These are phyloP conservation scores for Boletus patriciae DNA, from an alignment of 768 basidiomycete species.

Conservation along the genomic window DNA sequence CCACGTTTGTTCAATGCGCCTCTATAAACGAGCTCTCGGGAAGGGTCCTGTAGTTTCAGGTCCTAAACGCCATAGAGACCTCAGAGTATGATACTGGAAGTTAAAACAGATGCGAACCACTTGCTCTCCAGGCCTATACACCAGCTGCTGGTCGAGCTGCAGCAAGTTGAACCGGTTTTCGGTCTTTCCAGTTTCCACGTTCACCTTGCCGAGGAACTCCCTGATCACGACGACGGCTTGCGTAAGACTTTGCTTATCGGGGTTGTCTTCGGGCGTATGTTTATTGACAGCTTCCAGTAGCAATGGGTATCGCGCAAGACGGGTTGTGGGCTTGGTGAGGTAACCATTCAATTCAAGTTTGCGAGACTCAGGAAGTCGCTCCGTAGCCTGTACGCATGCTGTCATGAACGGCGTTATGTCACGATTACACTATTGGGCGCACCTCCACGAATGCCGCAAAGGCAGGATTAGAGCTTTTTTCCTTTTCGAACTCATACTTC, in stretches of 20 bases:
- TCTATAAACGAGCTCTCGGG: conserved; percentile 89
- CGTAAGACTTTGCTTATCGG: conserved; percentile 76
- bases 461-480: conserved; percentile 88
- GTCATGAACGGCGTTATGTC: not conserved
- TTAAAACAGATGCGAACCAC: conserved; percentile 56
- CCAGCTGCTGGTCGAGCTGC: conserved; percentile 89
- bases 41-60: conserved; percentile 81
- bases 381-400: conserved; percentile 61
- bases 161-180: conserved; percentile 96
- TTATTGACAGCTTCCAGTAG: conserved; percentile 90
- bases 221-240: conserved; percentile 76
- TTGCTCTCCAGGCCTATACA: conserved; percentile 86
- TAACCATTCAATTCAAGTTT: conserved; percentile 98
- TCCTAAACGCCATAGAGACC: conserved; percentile 49
- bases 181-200: conserved; percentile 89
- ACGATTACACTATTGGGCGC: conserved; percentile 12
- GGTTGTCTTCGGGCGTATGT: conserved; percentile 86
- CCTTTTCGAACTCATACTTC: conserved; percentile 99
- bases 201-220: conserved; percentile 85
- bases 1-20: conserved; percentile 85
- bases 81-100: not conserved
- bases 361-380: conserved; percentile 90
- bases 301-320: conserved; percentile 94
- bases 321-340: conserved; percentile 96
- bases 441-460: conserved; percentile 98